Base-by-base conservation (phyloP, 176 grass and related monocot genomes). In the Musa schizocarpa region DNA sequence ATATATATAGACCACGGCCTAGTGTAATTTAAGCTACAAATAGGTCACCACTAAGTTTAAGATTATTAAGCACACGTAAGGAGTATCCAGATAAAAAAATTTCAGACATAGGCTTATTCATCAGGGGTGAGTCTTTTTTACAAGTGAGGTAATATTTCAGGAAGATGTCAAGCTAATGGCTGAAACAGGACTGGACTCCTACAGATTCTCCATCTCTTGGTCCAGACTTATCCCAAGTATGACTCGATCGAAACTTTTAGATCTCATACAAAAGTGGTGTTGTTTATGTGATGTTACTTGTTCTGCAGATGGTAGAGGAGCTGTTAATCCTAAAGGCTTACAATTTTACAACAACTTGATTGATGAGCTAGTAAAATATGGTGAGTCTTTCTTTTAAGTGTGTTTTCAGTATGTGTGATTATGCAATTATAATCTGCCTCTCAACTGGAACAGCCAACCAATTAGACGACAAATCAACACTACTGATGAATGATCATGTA, bases 131-230 rank as follows among this genome's bases (percentile, higher is more conserved):
- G 34, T 43, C 34, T 6, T 43, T 43, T 57, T 57, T 57, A 11
- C 16, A 13, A 13, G 16, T 57, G 54, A 11, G 11, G 13, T 57
- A 57, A 57, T 13, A 57, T 87, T 82, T 68, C 84, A 96, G 92
- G 92, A 87, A 71, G 89, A 96, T 71, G 86, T 84, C 4, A 49
- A 86, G 78, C n/a, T 96, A 75, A 89, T 92, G 82, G 67, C 59
- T 57, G 85, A 96, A 5, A 86, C 85, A 29, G 84, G 89, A 9
- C 82, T 96, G 17, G 89, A 96, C 69, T 86, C 89, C 17, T 96
- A 96, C 80, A 79, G 84, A 52, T 96, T 92, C 84, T 96, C 92
- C 74, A 87, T 96, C 78, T 92, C 89, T 64, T 96, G 92, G 92
- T 89, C 92, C 5, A 83, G 92, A 56, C 92, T 92, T 72, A 83